Conservation (phyloP, 495 filamentous ascomycete species). For the Tuber indicum region DNA sequence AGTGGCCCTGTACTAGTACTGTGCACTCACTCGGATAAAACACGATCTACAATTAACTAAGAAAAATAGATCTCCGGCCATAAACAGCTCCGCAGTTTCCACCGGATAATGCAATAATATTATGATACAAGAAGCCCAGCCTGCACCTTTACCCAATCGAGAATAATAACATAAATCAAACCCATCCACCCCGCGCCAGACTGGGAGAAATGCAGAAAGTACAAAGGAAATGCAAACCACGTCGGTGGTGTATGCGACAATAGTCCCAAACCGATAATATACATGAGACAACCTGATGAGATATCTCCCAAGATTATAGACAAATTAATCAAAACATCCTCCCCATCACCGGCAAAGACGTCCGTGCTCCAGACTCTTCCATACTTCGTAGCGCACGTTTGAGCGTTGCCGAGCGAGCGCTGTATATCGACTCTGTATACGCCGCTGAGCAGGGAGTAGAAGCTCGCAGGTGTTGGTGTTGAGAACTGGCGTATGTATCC, state of each 20-base stretch:
- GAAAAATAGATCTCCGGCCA: not conserved
- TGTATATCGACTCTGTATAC: not conserved
- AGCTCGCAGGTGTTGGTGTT: not conserved
- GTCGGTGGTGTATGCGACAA: not conserved
- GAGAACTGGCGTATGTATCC: not conserved
- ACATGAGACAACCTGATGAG: not conserved
- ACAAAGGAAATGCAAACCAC: not conserved
- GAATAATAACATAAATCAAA: not conserved
- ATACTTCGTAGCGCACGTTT: not conserved
- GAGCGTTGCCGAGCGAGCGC: not conserved
- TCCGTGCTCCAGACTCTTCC: not conserved
- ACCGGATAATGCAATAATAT: not conserved
- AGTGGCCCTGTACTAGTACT: no score
- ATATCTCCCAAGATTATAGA: not conserved
- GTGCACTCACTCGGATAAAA: not conserved
- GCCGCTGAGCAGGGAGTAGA: not conserved
- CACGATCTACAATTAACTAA: not conserved
- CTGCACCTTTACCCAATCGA: not conserved
- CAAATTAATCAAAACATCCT: not conserved
- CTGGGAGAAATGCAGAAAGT: not conserved
- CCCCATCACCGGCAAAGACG: not conserved
- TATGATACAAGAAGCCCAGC: not conserved
- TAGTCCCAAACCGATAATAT: not conserved
- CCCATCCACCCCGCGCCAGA: not conserved
- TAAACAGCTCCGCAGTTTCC: not conserved